Base-by-base conservation (phyloP, 345 rosid genomes). In the Lepidium africanum region DNA sequence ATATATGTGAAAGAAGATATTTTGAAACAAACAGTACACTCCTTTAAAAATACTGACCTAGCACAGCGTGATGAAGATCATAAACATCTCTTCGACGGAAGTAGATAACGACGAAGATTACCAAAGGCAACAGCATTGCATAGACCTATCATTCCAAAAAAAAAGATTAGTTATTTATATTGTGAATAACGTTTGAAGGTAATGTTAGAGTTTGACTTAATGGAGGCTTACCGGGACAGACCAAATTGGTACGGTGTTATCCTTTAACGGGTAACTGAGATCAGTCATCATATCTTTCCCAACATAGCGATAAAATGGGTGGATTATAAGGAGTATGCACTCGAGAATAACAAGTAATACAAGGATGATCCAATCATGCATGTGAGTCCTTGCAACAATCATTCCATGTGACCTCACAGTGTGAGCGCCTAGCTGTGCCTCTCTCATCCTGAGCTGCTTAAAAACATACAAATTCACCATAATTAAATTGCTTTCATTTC, bases 241-340 rank as follows among this genome's bases (percentile, higher is more conserved):
- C 97, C 96, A 90, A 60, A 83, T 67, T 9, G 97, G 98, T 63
- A 90, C 84, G 6, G 94, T 87, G 74, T 88, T 83, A 58, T 76
- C 68, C 74, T 85, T 81, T 63, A 87, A 74, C 6, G 98, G 98
- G 76, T 84, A 93, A 53, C 77, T 85, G 32, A 93, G 89, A 79
- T 90, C 92, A 45, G 81, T 79, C 96, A 90, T 88, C 98, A 93
- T 88, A 77, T 90, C 92, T 73, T 88, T 85, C 33, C 98, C 94
- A 15, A 93, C 89, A 77, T 75, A 93, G 47, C 96, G 90, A 75
- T 86, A 86, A 78, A 88, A 93, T 12, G 98, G 98, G 65, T 84
- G 85, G 14, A 88, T 75, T 21, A 79, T 27, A 69, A 59, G 62
- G 69, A 88, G 82, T 50, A 72, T 23, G 50, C 59, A 46, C 39